phyloP scores from a whole-genome alignment of 208 protist genomes.

The Crithidia thermophila region DNA sequence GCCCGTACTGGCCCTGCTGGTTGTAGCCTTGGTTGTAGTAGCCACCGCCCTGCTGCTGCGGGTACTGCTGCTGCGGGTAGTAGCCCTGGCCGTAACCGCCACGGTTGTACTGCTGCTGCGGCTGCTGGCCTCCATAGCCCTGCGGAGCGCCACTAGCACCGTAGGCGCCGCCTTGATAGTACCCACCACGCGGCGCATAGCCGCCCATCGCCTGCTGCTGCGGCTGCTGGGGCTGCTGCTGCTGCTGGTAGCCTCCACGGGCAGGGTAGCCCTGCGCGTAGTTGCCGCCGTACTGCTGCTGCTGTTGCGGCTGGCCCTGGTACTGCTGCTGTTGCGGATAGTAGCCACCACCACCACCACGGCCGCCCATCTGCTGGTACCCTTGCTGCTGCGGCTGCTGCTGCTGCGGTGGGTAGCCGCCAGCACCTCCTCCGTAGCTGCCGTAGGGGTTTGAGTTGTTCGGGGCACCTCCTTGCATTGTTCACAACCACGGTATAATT shows the following conservation, averaged over 20 bases:
- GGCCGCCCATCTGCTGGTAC: neutral
- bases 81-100: conserved; percentile 21
- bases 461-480: conserved; percentile 34
- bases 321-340: conserved; percentile 31
- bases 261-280: conserved; percentile 19
- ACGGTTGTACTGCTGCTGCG: neutral
- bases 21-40: conserved; percentile 27
- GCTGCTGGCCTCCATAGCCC: conserved; percentile 3
- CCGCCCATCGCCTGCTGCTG: conserved; percentile 21
- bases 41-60: conserved; percentile 11
- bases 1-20: conserved; percentile 2
- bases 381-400: conserved; percentile 12
- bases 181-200: conserved; percentile 16
- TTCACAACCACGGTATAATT: too few species aligned
- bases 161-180: conserved; percentile 12
- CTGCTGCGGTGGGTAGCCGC: conserved; percentile 30
- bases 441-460: conserved; percentile 30
- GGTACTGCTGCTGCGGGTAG: conserved; percentile 26
- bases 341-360: conserved; percentile 24
- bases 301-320: conserved; percentile 19
- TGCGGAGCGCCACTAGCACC: conserved; percentile 2
- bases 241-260: conserved; percentile 32
- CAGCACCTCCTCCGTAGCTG: conserved; percentile 26
- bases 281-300: conserved; percentile 31
- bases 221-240: conserved; percentile 1